A percentile compares a stretch with the other conserved stretches of the same genome.
These are phyloP conservation scores for Pyrenophora graminea DNA, from an alignment of 2,329 filamentous ascomycete genomes.

Conservation along the genomic window DNA sequence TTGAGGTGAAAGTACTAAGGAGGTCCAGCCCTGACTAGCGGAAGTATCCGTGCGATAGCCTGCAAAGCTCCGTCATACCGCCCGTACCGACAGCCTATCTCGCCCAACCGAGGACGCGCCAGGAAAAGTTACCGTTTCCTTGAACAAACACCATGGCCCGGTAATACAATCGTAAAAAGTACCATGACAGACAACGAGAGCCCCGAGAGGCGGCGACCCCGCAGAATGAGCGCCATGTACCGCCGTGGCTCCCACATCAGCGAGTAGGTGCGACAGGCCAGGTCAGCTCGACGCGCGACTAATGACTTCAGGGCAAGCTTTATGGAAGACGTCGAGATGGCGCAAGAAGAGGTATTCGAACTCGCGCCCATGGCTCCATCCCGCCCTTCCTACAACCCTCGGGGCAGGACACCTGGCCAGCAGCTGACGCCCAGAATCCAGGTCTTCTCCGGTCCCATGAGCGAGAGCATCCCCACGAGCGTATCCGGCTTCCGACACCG, in stretches of 20 bases:
- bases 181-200: conserved; percentile 41
- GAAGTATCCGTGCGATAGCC: conserved; percentile 1
- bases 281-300: conserved; percentile 6
- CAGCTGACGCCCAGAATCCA: conserved; percentile 48
- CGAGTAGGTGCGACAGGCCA: conserved; percentile 40
- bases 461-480: conserved; percentile 94
- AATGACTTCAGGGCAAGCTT: conserved; percentile 60
- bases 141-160: conserved; percentile 21
- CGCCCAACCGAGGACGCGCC: conserved; percentile 3
- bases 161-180: conserved; percentile 1
- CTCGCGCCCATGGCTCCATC: conserved; percentile 32
- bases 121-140: conserved; percentile 9
- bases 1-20: neutral
- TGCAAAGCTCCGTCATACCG: conserved; percentile 7
- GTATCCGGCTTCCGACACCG: conserved; percentile 90
- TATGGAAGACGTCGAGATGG: conserved; percentile 97
- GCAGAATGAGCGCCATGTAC: conserved; percentile 57
- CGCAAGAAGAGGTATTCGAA: conserved; percentile 78
- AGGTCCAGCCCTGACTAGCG: conserved; percentile 8
- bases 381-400: conserved; percentile 11
- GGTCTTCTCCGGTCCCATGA: conserved; percentile 89
- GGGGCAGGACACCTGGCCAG: conserved; percentile 27
- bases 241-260: conserved; percentile 68
- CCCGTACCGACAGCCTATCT: conserved; percentile 8
- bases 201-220: conserved; percentile 41